Evolutionary conservation across 108 stramenopile species (phyloP).

Genomic region (Pseudonitzschia multistriata): DNA sequence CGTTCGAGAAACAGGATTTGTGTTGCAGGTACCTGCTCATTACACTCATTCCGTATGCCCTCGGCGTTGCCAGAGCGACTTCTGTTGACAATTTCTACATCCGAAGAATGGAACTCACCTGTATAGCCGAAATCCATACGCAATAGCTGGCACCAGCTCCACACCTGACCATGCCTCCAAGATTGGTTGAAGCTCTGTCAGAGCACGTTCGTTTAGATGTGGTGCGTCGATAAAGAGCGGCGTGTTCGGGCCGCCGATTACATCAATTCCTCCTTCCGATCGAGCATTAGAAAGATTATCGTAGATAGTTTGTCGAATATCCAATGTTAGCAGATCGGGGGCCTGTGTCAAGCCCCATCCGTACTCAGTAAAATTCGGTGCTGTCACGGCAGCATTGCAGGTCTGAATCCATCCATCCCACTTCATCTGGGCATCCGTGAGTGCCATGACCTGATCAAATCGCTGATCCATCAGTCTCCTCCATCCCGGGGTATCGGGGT

Average conservation of each 20-base stretch:
- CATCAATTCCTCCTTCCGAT: constrained; percentile 37
- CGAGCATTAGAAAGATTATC: constrained; percentile 29
- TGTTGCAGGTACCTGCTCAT: too few species aligned
- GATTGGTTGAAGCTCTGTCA: constrained; percentile 55
- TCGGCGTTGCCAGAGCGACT: too few species aligned
- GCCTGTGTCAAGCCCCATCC: constrained; percentile 68
- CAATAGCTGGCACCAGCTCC: constrained; percentile 43
- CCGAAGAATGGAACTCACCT: constrained; percentile 14
- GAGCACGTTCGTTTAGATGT: constrained; percentile 36
- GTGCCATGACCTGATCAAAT: constrained; percentile 49
- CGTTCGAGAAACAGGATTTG: background rate
- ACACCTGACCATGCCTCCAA: constrained; percentile 66
- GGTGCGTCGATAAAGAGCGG: constrained; percentile 42
- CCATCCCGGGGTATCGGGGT: constrained; percentile 63
- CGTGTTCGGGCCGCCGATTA: constrained; percentile 34
- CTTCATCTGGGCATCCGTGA: constrained; percentile 33
- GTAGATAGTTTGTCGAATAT: constrained; percentile 31
- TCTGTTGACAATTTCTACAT: background rate
- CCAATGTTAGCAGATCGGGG: constrained; percentile 43
- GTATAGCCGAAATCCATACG: constrained; percentile 77
- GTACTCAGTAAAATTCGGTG: constrained; percentile 61
- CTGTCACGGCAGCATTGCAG: constrained; percentile 33
- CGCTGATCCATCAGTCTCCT: constrained; percentile 44
- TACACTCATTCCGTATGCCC: too few species aligned
- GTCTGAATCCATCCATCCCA: constrained; percentile 66